Percentiles rank a stretch among this genome's conserved stretches.
Evolutionary conservation across 108 stramenopile species (phyloP).

Genomic region (Skeletonema costatum): DNA sequence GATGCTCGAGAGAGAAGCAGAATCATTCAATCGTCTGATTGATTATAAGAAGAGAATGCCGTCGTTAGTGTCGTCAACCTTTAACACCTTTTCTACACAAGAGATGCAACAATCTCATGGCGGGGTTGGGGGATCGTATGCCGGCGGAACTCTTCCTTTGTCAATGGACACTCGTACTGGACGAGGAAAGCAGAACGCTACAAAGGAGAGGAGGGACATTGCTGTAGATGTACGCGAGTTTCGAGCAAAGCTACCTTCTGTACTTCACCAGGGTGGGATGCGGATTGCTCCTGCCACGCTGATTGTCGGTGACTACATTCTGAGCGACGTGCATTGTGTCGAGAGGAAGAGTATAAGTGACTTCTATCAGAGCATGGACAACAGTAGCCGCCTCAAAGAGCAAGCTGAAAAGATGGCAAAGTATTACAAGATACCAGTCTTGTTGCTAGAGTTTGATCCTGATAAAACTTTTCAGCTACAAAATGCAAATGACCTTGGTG

Average conservation of each 20-base stretch:
- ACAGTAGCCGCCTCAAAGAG: constrained; percentile 89
- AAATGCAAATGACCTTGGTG: constrained; percentile 74
- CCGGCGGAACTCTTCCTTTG: constrained; percentile 68
- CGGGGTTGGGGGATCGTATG: constrained; percentile 66
- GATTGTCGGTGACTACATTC: constrained; percentile 94
- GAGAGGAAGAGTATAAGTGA: constrained; percentile 97
- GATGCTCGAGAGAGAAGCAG: constrained; percentile 86
- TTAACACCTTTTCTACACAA: constrained; percentile 66
- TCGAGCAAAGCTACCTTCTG: constrained; percentile 92
- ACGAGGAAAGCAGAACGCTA: constrained; percentile 52
- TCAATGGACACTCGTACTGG: constrained; percentile 81
- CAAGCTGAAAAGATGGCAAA: constrained; percentile 95
- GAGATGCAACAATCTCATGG: constrained; percentile 87
- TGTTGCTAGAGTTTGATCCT: constrained; percentile 96
- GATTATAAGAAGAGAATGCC: constrained; percentile 93
- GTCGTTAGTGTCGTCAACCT: constrained; percentile 55
- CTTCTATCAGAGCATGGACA: constrained; percentile 90
- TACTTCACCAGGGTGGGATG: constrained; percentile 94
- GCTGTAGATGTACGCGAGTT: constrained; percentile 98
- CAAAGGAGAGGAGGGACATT: constrained; percentile 71
- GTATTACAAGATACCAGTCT: constrained; percentile 86
- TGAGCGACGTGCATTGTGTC: constrained; percentile 95
- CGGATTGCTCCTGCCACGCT: constrained; percentile 90
- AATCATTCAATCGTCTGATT: constrained; percentile 92
- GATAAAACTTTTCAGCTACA: constrained; percentile 90